Evolutionary conservation across 2,329 filamentous ascomycete genomes (phyloP).

Genomic region (Leptographium galeiforme): DNA sequence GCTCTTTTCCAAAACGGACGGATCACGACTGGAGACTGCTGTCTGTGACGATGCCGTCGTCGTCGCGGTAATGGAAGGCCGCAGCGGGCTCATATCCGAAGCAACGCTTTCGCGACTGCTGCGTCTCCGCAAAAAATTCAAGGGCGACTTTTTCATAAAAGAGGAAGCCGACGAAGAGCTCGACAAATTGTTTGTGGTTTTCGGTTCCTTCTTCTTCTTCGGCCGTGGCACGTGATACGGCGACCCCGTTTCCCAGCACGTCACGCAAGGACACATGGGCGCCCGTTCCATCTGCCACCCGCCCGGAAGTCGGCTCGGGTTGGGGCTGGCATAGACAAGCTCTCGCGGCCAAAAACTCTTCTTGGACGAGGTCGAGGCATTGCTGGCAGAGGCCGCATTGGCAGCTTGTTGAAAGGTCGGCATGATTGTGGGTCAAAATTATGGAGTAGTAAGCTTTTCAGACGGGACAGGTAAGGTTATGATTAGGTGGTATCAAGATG

Average conservation of each 20-base stretch:
- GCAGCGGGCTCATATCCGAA: not conserved
- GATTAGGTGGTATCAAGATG: no score
- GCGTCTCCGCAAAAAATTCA: not conserved
- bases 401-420: not conserved
- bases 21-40: not conserved
- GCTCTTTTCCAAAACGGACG: not conserved
- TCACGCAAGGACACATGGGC: slow-evolving; percentile 3
- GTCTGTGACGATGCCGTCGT: not conserved
- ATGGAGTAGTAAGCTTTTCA: no score
- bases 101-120: not conserved
- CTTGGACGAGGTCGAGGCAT: not conserved
- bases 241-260: slow-evolving; percentile 1
- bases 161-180: not conserved
- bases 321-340: not conserved
- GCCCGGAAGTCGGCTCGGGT: not conserved
- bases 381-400: not conserved
- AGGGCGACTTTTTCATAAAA: not conserved
- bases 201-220: not conserved
- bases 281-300: not conserved
- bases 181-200: not conserved
- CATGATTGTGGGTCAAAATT: not conserved
- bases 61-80: not conserved
- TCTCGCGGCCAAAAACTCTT: not conserved
- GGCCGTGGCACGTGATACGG: not conserved
- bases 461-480: no score